A percentile compares a stretch with the other conserved stretches of the same genome.
These are phyloP conservation scores for Paramecium sonneborni DNA, from an alignment of 73 alveolate species.

Conservation along the genomic window DNA sequence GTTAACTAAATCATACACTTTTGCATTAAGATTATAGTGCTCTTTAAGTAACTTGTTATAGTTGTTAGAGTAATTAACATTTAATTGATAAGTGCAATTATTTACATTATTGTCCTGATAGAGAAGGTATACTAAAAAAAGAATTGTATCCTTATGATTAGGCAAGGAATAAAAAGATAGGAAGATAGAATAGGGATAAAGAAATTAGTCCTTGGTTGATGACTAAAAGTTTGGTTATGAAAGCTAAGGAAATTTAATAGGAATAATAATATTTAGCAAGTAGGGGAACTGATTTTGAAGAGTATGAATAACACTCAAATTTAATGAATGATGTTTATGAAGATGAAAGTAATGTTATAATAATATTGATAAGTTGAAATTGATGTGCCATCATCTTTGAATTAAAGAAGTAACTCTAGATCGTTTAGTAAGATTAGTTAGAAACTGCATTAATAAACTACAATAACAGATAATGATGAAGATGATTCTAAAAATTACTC, in stretches of 20 bases:
- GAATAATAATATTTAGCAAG: background rate
- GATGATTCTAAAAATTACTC: background rate
- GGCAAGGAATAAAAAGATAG: background rate
- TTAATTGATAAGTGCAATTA: slow-evolving; percentile 35
- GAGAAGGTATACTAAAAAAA: background rate
- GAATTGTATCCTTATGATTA: background rate
- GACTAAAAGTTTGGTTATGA: background rate
- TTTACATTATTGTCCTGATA: slow-evolving; percentile 43
- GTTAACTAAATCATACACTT: slow-evolving; percentile 61
- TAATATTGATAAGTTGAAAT: background rate
- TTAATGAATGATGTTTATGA: background rate
- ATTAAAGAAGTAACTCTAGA: background rate
- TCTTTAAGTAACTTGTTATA: slow-evolving; percentile 71
- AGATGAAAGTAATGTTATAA: background rate
- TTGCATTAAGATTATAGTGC: slow-evolving; percentile 54
- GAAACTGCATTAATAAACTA: background rate
- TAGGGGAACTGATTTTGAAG: background rate
- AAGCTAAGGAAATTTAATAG: background rate
- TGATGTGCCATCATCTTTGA: background rate
- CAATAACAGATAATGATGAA: background rate
- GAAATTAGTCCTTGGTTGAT: background rate
- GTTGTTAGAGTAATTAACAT: slow-evolving; percentile 81
- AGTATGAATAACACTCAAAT: background rate
- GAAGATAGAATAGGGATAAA: background rate
- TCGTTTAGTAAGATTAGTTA: background rate